Percentiles rank a stretch among this genome's conserved stretches.
phyloP scores from a whole-genome alignment of 352 stramenopile species.

The Pythium diclinum region DNA sequence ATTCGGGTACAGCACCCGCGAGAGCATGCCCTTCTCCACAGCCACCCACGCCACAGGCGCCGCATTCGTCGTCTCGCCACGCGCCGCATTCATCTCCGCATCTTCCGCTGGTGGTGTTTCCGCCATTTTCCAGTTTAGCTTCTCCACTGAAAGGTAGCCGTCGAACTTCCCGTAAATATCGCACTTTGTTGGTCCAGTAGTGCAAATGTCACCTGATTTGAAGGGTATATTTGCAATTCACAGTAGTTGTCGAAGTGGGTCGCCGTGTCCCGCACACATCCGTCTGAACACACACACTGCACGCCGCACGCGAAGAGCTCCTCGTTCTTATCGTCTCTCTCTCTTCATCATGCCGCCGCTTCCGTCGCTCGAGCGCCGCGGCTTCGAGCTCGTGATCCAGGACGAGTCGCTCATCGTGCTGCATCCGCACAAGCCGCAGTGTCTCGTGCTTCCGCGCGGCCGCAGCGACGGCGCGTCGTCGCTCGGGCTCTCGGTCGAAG shows the following conservation, averaged over 20 bases:
- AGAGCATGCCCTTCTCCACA: slow-evolving; percentile 72
- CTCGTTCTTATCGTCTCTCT: not conserved
- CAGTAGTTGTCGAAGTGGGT: too few species aligned
- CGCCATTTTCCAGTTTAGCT: too few species aligned
- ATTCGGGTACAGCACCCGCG: slow-evolving; percentile 77
- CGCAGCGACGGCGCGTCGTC: slow-evolving; percentile 22
- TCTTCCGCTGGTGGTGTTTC: not conserved
- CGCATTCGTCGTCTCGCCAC: not conserved
- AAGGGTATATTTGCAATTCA: too few species aligned
- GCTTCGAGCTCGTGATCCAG: slow-evolving; percentile 69
- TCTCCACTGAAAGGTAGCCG: too few species aligned
- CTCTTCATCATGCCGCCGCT: not conserved
- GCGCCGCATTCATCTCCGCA: not conserved
- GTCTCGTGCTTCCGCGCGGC: slow-evolving; percentile 47
- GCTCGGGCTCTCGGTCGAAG: slow-evolving; percentile 54
- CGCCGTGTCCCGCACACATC: too few species aligned
- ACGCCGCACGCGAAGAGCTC: too few species aligned
- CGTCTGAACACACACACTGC: too few species aligned
- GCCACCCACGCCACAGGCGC: slow-evolving; percentile 32
- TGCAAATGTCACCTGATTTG: too few species aligned
- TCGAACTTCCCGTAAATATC: too few species aligned
- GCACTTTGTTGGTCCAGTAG: too few species aligned
- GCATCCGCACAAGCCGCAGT: slow-evolving; percentile 43
- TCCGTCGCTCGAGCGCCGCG: slow-evolving; percentile 15
- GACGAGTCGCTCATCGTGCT: slow-evolving; percentile 66